Percentiles rank a stretch among this genome's conserved stretches.
Conservation (phyloP, 805 yeast genomes). For the Cyberlindnera americana region DNA sequence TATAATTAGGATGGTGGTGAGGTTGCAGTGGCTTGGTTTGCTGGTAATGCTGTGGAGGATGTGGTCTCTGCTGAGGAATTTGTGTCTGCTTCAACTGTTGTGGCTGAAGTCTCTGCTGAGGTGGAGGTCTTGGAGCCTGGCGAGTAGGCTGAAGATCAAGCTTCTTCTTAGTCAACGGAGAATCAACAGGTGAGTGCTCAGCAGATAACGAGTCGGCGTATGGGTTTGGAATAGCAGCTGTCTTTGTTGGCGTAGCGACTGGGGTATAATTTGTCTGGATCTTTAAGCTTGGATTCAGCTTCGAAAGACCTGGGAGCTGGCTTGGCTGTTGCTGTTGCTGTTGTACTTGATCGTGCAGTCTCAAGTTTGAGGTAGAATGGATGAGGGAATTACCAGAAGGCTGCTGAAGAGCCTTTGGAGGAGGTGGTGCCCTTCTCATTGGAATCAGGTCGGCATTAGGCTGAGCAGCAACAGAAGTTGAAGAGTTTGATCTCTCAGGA, state of each 20-base stretch:
- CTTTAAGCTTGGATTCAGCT: slow-evolving; percentile 34
- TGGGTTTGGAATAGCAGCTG: slow-evolving; percentile 22
- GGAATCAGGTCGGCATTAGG: slow-evolving; percentile 38
- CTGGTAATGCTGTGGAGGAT: slow-evolving; percentile 12
- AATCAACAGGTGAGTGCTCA: slow-evolving; percentile 13
- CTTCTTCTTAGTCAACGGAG: slow-evolving; percentile 13
- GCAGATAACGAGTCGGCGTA: slow-evolving; percentile 15
- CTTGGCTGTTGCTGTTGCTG: too few relatives aligned
- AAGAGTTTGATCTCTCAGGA: slow-evolving; percentile 2
- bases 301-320: too few relatives aligned
- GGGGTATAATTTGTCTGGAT: slow-evolving; percentile 25
- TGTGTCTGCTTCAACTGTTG: slow-evolving; percentile 16
- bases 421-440: slow-evolving; percentile 54
- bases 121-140: slow-evolving; percentile 31
- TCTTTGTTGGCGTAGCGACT: neutral
- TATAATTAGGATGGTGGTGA: slow-evolving; percentile 26
- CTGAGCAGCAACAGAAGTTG: slow-evolving; percentile 1
- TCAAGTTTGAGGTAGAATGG: slow-evolving; percentile 11
- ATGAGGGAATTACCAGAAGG: slow-evolving; percentile 3
- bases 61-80: slow-evolving; percentile 22
- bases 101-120: slow-evolving; percentile 14
- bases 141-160: slow-evolving; percentile 26
- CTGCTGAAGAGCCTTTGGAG: slow-evolving; percentile 35
- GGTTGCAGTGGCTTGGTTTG: slow-evolving; percentile 26
- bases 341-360: slow-evolving; percentile 8